Conservation (phyloP, 2,329 filamentous ascomycete species). For the Lachnellula willkommii region DNA sequence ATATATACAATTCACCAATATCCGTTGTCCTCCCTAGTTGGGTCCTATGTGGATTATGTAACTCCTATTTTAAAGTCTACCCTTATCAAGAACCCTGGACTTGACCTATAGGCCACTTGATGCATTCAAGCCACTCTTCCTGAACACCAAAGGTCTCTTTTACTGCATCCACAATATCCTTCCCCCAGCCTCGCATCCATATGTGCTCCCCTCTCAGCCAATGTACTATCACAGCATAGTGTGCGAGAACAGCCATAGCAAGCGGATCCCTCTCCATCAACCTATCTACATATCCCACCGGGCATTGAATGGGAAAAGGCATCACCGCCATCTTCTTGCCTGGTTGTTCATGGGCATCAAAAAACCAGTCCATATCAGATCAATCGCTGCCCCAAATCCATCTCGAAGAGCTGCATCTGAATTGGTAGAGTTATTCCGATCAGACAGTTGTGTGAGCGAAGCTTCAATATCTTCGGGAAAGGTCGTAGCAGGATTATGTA, state of each 20-base stretch:
- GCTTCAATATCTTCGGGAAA: not conserved
- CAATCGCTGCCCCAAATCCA: not conserved
- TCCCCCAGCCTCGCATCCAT: conserved; percentile 13
- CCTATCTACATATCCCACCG: conserved; percentile 4
- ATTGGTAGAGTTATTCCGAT: not conserved
- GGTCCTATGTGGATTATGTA: too few relatives aligned
- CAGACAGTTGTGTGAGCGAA: not conserved
- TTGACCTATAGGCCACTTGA: conserved; percentile 1
- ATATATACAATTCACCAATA: too few relatives aligned
- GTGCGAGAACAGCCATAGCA: conserved; percentile 12
- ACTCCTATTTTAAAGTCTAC: too few relatives aligned
- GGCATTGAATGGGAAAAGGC: conserved; percentile 5
- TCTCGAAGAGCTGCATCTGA: not conserved
- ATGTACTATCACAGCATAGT: conserved; percentile 14
- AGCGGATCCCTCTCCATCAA: conserved; percentile 3
- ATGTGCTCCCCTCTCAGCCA: conserved; percentile 4
- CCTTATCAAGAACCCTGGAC: not conserved
- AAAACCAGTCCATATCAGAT: conserved; percentile 1
- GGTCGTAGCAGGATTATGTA: not conserved
- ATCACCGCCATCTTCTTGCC: conserved; percentile 1
- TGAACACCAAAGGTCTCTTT: not conserved
- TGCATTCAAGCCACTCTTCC: conserved; percentile 1
- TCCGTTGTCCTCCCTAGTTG: too few relatives aligned
- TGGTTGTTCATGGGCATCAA: conserved; percentile 1
- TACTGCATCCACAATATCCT: conserved; percentile 12